phyloP scores from a whole-genome alignment of 805 yeast genomes.

The Saccharomycopsis fodiens region DNA sequence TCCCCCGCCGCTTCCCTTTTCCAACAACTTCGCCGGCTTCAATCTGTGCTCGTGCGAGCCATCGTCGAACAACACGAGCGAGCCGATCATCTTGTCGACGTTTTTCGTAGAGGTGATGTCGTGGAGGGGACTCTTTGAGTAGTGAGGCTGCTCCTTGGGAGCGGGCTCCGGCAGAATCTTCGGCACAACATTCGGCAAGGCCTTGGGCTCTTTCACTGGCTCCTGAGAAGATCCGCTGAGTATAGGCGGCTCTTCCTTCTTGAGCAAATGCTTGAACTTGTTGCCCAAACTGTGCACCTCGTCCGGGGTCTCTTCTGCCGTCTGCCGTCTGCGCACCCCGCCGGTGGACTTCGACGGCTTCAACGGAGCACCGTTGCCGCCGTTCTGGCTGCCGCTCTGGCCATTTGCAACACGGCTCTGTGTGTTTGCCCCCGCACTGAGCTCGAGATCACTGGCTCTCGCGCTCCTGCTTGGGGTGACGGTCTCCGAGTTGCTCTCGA shows the following conservation, averaged over 20 bases:
- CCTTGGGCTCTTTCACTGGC: too few relatives aligned
- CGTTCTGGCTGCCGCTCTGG: not conserved
- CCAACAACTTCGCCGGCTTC: constrained; percentile 14
- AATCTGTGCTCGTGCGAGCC: constrained; percentile 15
- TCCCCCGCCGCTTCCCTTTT: constrained; percentile 1
- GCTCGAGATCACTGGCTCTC: too few relatives aligned
- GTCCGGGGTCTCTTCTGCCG: not conserved
- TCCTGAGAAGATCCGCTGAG: too few relatives aligned
- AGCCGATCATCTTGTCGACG: not conserved
- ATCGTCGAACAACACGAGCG: constrained; percentile 7
- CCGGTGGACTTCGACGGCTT: not conserved
- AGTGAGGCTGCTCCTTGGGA: too few relatives aligned
- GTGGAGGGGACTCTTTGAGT: not conserved
- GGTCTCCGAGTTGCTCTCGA: too few relatives aligned
- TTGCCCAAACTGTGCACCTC: constrained; percentile 4
- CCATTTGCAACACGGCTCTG: not conserved
- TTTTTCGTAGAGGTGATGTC: not conserved
- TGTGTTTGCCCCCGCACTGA: too few relatives aligned
- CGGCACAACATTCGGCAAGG: not conserved
- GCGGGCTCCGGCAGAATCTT: too few relatives aligned
- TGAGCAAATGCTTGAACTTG: constrained; percentile 15
- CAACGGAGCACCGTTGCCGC: not conserved
- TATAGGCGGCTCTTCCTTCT: too few relatives aligned
- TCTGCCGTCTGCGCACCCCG: not conserved
- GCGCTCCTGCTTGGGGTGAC: too few relatives aligned